Base-by-base conservation (phyloP, 2,329 filamentous ascomycete species). In the Monosporascus sp. region DNA sequence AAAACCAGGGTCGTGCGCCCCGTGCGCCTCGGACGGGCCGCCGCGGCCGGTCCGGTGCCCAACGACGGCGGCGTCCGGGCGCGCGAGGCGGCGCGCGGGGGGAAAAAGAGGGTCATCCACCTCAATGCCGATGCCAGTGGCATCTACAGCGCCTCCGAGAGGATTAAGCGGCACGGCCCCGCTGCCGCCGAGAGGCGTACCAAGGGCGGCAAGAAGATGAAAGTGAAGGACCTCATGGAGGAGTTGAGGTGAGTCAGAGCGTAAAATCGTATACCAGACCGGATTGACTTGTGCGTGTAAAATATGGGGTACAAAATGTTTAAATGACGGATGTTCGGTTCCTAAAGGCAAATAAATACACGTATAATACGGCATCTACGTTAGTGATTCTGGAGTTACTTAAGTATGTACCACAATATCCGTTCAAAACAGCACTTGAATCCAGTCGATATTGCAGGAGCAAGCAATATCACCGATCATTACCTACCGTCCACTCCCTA, bases 1-100 rank as follows among this genome's bases (percentile, higher is more conserved):
- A 97, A 97, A 78, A 95, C 91, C 0, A 80, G 91, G 14, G 80
- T 88, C 4, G 66, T 71, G 2, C 76, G 89, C 47, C 76, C 74
- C 16, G 73, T 88, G 44, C 81, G 85, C 7, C 71, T 88, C 3
- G 88, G 88, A 50, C 69, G 66, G 57, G 68, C 63, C 24, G 72
- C 67, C 37, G 60, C 58, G 2, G 20, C 3, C 22, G 41, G 41
- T 8, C n/a, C n/a, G 16, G 66, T 61, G 6, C 64, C 67, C 0
- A 71, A 76, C 27, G 78, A 79, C 40, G 76, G 75, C 5, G 77
- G 75, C 3, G 74, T 78, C 50, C 70, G 77, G 41, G 70, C 74
- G 16, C 65, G 64, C 48, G 8, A 59, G 43, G 69, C 62, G 3
- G 58, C 52, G 20, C 54, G 53, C 17, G 50, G 49, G 52, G 65